These are phyloP conservation scores for Pestalotiopsis sp. DNA, from an alignment of 2,329 filamentous ascomycete species.

Conservation along the genomic window DNA sequence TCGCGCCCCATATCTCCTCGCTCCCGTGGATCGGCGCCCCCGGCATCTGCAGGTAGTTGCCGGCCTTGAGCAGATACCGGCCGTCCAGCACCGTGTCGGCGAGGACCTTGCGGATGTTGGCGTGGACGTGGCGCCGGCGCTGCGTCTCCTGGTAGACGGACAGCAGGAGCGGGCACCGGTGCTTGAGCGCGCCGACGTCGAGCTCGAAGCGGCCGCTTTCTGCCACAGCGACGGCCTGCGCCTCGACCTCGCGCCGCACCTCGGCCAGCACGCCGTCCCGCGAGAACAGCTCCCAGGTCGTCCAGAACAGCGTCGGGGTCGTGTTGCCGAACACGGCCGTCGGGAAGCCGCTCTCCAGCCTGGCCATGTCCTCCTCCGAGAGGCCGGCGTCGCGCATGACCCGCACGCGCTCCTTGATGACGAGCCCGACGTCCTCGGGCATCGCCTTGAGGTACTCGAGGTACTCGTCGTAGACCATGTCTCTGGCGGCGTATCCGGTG, in stretches of 20 bases:
- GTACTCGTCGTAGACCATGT: background rate
- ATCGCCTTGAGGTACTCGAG: slow-evolving; percentile 1
- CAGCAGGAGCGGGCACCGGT: slow-evolving; percentile 35
- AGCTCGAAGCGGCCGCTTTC: slow-evolving; percentile 23
- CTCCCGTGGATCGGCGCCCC: slow-evolving; percentile 24
- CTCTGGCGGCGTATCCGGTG: slow-evolving; percentile 4
- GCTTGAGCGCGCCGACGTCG: slow-evolving; percentile 35
- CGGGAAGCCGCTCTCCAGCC: slow-evolving; percentile 6
- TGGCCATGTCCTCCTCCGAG: background rate
- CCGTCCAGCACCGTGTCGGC: slow-evolving; percentile 35
- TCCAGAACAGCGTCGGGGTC: slow-evolving; percentile 45
- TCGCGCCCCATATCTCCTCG: slow-evolving; percentile 32
- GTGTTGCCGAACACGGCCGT: slow-evolving; percentile 41
- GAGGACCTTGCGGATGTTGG: slow-evolving; percentile 31
- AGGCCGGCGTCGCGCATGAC: slow-evolving; percentile 6
- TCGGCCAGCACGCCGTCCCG: slow-evolving; percentile 37
- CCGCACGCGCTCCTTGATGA: slow-evolving; percentile 4
- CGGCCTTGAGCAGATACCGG: slow-evolving; percentile 34
- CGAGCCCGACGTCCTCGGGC: slow-evolving; percentile 6
- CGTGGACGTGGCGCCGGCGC: slow-evolving; percentile 27
- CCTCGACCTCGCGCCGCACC: slow-evolving; percentile 40
- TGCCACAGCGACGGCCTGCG: slow-evolving; percentile 24
- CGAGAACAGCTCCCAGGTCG: slow-evolving; percentile 43
- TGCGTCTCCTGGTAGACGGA: slow-evolving; percentile 40
- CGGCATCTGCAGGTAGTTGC: slow-evolving; percentile 34